Evolutionary conservation across 75 land plant genomes (phyloP), one percentile per base, ranked within the genome.

Genomic region (Picea glauca): DNA sequence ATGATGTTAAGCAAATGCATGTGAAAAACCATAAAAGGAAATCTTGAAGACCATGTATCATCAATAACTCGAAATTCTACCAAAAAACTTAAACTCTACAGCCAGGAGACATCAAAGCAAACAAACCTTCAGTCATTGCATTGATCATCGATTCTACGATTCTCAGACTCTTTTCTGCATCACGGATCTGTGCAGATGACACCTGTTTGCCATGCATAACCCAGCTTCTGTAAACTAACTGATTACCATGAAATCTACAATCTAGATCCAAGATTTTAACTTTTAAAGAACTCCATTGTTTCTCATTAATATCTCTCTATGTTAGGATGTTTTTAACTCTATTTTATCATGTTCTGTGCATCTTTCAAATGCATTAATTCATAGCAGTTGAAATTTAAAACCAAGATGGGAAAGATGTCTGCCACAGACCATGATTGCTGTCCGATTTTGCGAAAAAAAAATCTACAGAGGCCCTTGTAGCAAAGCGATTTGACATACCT

Each of bases 91-190:
- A 21, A 40, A 70, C 13, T 40, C 50, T 43, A n/a, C n/a, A 9
- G 54, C 26, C 74, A 43, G 56, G 74, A 70, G 56, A 50, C 11
- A 50, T 46, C 54, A 50, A 50, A 11, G 11, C 57, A 61, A 50
- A 33, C 80, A 57, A 74, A 90, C 99, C 94, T 57, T 98, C 94
- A 30, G 99, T 93, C 99, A 98, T 98, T 14, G 91, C 93, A 78
- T 93, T 85, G 66, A 98, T 98, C 94, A 98, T 95, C 61, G 91
- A 83, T 82, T 98, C 99, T 86, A 91, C 91, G 18, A 98, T 84
- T 80, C 89, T 91, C 76, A 95, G 82, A 74, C 89, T 98, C 87
- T 91, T 98, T 77, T 98, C 99, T 32, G 99, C 96, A 62, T 98
- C 99, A 65, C 94, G 94, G 83, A 98, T 86, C 85, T 98, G 99